Evolutionary conservation across 2,329 filamentous ascomycete genomes (phyloP).

Genomic region (Claviceps spartinae): DNA sequence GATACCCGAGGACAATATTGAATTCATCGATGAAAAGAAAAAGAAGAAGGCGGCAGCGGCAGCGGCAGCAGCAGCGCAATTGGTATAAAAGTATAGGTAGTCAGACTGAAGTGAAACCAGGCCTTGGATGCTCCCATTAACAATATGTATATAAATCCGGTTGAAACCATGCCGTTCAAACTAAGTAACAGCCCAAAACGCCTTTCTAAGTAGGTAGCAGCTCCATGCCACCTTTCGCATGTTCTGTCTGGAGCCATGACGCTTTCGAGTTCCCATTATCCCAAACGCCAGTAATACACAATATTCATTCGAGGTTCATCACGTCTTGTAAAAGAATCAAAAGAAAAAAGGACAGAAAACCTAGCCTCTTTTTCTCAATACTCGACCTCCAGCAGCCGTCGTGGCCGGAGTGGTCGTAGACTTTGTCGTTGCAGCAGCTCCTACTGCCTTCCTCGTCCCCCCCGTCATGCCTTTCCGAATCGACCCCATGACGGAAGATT

Average conservation of each 20-base stretch:
- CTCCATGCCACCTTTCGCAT: neutral
- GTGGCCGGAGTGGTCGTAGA: slow-evolving; percentile 24
- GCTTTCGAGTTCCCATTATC: neutral
- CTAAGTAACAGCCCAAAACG: neutral
- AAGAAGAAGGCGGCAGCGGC: slow-evolving; percentile 39
- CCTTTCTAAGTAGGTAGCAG: neutral
- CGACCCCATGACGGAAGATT: slow-evolving; percentile 40
- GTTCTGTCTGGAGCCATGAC: neutral
- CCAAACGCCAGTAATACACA: neutral
- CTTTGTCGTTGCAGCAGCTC: slow-evolving; percentile 14
- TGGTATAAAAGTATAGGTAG: neutral
- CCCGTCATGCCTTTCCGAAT: slow-evolving; percentile 38
- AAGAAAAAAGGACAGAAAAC: neutral
- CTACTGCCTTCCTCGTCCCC: slow-evolving; percentile 35
- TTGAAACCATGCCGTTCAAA: neutral
- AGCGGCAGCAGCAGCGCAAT: slow-evolving; percentile 7
- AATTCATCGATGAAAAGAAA: slow-evolving; percentile 92
- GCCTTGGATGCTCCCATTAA: slow-evolving; percentile 1
- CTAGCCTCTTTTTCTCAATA: slow-evolving; percentile 41
- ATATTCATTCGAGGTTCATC: neutral
- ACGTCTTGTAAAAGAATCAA: neutral
- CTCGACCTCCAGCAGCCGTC: slow-evolving; percentile 34
- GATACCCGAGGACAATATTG: slow-evolving; percentile 89
- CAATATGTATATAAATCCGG: neutral
- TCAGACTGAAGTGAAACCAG: neutral